Conservation (phyloP, 306 rosid genomes). For the Quercus glauca region DNA sequence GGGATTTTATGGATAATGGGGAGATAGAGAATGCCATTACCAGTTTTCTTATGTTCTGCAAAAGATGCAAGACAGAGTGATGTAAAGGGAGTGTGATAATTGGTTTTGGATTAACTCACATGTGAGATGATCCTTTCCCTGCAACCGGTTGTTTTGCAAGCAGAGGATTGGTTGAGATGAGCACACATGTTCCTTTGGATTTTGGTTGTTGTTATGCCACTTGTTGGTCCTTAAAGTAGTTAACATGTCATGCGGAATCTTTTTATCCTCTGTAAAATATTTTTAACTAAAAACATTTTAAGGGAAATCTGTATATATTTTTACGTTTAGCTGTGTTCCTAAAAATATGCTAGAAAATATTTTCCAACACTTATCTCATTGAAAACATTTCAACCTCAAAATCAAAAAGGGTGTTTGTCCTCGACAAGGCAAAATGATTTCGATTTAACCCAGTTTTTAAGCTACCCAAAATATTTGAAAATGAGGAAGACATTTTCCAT, state of each 20-base stretch:
- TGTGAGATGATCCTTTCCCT: not conserved
- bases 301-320: too few relatives aligned
- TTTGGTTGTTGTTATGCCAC: slow-evolving; percentile 5
- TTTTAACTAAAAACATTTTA: too few relatives aligned
- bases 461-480: too few relatives aligned
- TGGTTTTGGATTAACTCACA: slow-evolving; percentile 6
- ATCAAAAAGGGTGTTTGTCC: too few relatives aligned
- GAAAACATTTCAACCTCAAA: too few relatives aligned
- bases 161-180: not conserved
- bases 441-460: too few relatives aligned
- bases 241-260: not conserved
- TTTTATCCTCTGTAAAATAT: too few relatives aligned
- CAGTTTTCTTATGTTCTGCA: not conserved
- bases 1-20: slow-evolving; percentile 40
- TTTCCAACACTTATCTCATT: too few relatives aligned
- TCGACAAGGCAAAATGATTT: too few relatives aligned
- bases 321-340: too few relatives aligned
- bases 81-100: not conserved
- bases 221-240: not conserved
- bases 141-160: not conserved
- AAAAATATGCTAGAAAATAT: too few relatives aligned
- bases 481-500: too few relatives aligned
- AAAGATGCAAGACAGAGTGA: not conserved
- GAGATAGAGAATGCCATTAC: slow-evolving; percentile 56
- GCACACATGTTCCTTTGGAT: slow-evolving; percentile 4